A percentile compares a stretch with the other conserved stretches of the same genome.
phyloP scores from a whole-genome alignment of 2,329 filamentous ascomycete genomes.

The Stagonosporopsis vannaccii region DNA sequence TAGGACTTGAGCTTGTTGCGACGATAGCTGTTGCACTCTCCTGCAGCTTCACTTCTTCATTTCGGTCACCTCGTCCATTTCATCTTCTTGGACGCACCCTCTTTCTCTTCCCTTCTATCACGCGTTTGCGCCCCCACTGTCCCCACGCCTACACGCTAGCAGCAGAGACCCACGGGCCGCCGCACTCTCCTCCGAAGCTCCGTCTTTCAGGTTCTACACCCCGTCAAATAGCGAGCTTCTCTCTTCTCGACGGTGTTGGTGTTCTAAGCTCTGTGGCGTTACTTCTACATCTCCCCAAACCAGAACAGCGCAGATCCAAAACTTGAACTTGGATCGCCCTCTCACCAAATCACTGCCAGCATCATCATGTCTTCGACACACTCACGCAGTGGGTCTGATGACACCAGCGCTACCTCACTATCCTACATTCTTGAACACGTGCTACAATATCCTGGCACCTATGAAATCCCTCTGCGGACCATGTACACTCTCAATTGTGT shows the following conservation, averaged over 20 bases:
- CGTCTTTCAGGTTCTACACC: conserved; percentile 2
- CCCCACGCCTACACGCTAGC: conserved; percentile 28
- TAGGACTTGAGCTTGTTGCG: conserved; percentile 16
- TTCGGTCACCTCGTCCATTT: conserved; percentile 19
- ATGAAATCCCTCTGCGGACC: conserved; percentile 71
- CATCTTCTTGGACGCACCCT: conserved; percentile 10
- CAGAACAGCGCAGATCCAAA: conserved; percentile 18
- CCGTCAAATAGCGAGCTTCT: conserved; percentile 2
- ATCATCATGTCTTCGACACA: conserved; percentile 44
- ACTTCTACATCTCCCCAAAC: conserved; percentile 15
- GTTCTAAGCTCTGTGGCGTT: conserved; percentile 18
- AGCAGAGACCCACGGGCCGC: conserved; percentile 23
- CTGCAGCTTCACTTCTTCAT: conserved; percentile 18
- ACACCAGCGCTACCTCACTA: conserved; percentile 40
- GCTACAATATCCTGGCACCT: conserved; percentile 66
- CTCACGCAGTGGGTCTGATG: conserved; percentile 49
- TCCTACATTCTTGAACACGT: conserved; percentile 55
- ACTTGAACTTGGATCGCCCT: background rate
- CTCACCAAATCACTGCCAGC: conserved; percentile 8
- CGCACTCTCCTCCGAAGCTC: conserved; percentile 12
- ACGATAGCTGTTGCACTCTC: conserved; percentile 9
- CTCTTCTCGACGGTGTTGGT: conserved; percentile 10
- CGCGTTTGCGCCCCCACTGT: conserved; percentile 24
- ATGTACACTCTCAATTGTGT: conserved; percentile 73
- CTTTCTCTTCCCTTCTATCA: conserved; percentile 11